phyloP scores from a whole-genome alignment of 2,329 filamentous ascomycete species.

The Talaromyces funiculosus region DNA sequence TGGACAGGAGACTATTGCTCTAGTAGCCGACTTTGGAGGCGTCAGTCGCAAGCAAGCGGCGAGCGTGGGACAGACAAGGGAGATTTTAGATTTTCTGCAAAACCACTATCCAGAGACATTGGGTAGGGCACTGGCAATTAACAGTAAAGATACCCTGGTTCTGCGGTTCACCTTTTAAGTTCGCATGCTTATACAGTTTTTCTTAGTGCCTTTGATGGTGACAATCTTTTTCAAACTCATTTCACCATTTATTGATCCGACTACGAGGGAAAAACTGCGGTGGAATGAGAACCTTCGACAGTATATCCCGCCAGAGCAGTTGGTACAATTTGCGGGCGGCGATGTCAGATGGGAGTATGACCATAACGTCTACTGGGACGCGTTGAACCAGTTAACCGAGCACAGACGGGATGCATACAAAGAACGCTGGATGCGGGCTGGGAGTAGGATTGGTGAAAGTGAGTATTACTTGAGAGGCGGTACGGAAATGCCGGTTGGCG shows the following conservation, averaged over 20 bases:
- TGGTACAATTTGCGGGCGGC: conserved; percentile 73
- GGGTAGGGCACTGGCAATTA: conserved; percentile 81
- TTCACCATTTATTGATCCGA: conserved; percentile 89
- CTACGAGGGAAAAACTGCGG: conserved; percentile 89
- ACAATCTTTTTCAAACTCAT: conserved; percentile 94
- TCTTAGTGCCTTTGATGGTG: conserved; percentile 78
- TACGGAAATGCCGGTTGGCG: conserved; percentile 19
- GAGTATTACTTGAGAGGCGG: conserved; percentile 81
- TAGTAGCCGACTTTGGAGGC: conserved; percentile 87
- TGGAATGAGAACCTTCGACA: conserved; percentile 88
- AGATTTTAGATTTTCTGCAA: conserved; percentile 86
- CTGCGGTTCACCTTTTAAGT: neutral
- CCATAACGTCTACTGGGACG: conserved; percentile 83
- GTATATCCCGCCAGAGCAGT: conserved; percentile 73
- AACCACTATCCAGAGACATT: conserved; percentile 92
- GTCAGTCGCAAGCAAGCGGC: conserved; percentile 71
- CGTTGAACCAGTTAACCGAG: conserved; percentile 65
- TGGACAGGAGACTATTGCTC: conserved; percentile 75
- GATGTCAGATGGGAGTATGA: conserved; percentile 86
- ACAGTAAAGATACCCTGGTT: conserved; percentile 53
- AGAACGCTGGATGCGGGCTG: conserved; percentile 71
- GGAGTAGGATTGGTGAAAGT: conserved; percentile 75
- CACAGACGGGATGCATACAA: conserved; percentile 58
- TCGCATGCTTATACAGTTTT: neutral
- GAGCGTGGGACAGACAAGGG: conserved; percentile 66